Percentiles rank a stretch among this genome's conserved stretches.
Conservation (phyloP, 2,329 filamentous ascomycete species). For the Epichloe hybrida region DNA sequence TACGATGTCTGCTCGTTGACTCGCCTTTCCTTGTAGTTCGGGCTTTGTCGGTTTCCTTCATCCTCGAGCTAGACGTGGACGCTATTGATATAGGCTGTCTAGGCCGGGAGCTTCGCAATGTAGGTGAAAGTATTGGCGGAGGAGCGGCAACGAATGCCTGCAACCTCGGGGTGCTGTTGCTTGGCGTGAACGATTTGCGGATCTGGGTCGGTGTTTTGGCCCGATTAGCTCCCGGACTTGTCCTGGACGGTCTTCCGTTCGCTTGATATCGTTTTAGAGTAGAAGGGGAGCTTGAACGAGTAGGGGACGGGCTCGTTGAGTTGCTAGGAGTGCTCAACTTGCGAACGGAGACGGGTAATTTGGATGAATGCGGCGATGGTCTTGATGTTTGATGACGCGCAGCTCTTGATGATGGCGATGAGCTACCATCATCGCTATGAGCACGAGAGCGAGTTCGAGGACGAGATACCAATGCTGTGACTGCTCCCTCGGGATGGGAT, state of each 20-base stretch:
- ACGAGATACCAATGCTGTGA: constrained; percentile 6
- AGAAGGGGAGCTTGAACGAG: constrained; percentile 43
- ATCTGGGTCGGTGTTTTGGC: constrained; percentile 30
- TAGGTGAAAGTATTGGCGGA: constrained; percentile 60
- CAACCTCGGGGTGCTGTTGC: constrained; percentile 45
- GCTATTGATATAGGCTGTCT: constrained; percentile 64
- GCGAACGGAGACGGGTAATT: constrained; percentile 32
- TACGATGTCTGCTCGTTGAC: constrained; percentile 29
- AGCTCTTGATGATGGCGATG: constrained; percentile 10
- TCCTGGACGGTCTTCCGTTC: constrained; percentile 26
- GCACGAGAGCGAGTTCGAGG: constrained; percentile 32
- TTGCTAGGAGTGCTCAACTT: constrained; percentile 30
- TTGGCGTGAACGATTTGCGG: constrained; percentile 31
- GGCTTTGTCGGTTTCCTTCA: constrained; percentile 44
- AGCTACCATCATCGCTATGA: constrained; percentile 45
- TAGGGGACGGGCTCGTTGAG: constrained; percentile 36
- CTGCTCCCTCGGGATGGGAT: neutral
- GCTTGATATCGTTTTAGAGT: constrained; percentile 28
- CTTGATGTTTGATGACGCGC: constrained; percentile 20
- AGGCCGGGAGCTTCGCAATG: constrained; percentile 69
- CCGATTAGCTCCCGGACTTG: constrained; percentile 23
- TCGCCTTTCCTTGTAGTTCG: constrained; percentile 23
- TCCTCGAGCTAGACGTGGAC: constrained; percentile 56
- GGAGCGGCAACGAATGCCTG: constrained; percentile 63
- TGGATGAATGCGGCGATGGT: constrained; percentile 23